Conservation (phyloP, 2,329 filamentous ascomycete species). For the Alternaria panax region DNA sequence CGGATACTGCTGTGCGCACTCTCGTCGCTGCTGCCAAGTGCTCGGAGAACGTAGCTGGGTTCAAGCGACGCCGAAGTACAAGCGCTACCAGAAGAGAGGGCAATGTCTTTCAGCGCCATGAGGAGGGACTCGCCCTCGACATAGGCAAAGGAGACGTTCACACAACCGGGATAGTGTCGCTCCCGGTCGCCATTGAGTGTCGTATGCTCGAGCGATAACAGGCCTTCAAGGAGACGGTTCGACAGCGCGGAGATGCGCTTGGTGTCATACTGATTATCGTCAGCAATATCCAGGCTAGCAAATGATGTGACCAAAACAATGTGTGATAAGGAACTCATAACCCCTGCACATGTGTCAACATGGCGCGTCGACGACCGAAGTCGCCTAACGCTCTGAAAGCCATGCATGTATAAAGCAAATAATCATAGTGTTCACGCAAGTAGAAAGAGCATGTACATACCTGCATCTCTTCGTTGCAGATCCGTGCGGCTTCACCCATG, state of each 20-base stretch:
- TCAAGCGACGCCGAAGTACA: slow-evolving; percentile 97
- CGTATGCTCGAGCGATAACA: slow-evolving; percentile 91
- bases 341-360: slow-evolving; percentile 68
- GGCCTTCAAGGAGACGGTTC: slow-evolving; percentile 80
- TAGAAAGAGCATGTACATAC: slow-evolving; percentile 65
- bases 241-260: slow-evolving; percentile 85
- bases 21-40: slow-evolving; percentile 94
- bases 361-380: slow-evolving; percentile 45
- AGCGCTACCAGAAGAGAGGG: slow-evolving; percentile 92
- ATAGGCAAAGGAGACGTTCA: slow-evolving; percentile 98
- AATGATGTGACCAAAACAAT: background rate
- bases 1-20: slow-evolving; percentile 97
- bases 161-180: slow-evolving; percentile 91
- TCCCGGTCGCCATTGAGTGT: slow-evolving; percentile 84
- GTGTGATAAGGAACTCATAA: slow-evolving; percentile 60
- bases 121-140: slow-evolving; percentile 97
- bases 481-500: slow-evolving; percentile 93
- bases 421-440: slow-evolving; percentile 67
- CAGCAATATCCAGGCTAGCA: slow-evolving; percentile 14
- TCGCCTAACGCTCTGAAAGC: slow-evolving; percentile 72
- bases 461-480: slow-evolving; percentile 87
- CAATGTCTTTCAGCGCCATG: slow-evolving; percentile 98
- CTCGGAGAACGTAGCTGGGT: slow-evolving; percentile 93
- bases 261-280: slow-evolving; percentile 76
- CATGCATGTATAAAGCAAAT: slow-evolving; percentile 85